phyloP scores from a whole-genome alignment of 257 asterid genomes.

The Primulina tabacum region DNA sequence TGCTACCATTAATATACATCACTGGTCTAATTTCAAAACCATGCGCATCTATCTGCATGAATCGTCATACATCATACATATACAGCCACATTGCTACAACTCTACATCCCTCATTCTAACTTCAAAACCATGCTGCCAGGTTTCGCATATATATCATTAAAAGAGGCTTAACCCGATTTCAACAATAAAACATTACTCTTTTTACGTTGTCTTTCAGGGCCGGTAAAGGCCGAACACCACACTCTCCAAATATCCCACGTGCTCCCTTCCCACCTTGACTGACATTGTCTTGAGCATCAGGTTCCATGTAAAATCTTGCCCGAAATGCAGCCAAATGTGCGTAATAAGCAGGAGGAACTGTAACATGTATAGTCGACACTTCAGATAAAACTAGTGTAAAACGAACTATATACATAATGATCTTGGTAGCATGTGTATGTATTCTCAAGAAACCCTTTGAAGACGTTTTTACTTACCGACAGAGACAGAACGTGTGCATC shows the following conservation, averaged over 20 bases:
- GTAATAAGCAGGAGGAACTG: slow-evolving; percentile 98
- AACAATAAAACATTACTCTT: slow-evolving; percentile 94
- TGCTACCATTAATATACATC: slow-evolving; percentile 32
- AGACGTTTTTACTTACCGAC: slow-evolving; percentile 56
- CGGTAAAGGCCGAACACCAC: slow-evolving; percentile 79
- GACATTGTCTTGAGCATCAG: slow-evolving; percentile 55
- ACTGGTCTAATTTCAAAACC: slow-evolving; percentile 30
- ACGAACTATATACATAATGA: not conserved
- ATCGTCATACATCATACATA: slow-evolving; percentile 36
- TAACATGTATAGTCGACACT: not conserved
- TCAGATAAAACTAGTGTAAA: not conserved
- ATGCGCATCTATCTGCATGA: slow-evolving; percentile 25
- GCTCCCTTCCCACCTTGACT: slow-evolving; percentile 38
- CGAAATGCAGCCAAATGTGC: slow-evolving; percentile 97
- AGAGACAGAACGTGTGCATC: slow-evolving; percentile 97
- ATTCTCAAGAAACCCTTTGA: not conserved
- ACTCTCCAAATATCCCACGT: slow-evolving; percentile 42
- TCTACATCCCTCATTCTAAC: slow-evolving; percentile 27
- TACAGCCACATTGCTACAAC: slow-evolving; percentile 31
- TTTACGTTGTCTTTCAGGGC: slow-evolving; percentile 94
- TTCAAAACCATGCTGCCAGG: slow-evolving; percentile 1
- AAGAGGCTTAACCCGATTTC: slow-evolving; percentile 17
- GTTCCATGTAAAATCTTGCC: slow-evolving; percentile 92
- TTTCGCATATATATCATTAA: too few species aligned
- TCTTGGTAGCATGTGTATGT: not conserved